Base-by-base conservation (phyloP, 768 basidiomycete species). In the Leccinum fibrillosum region DNA sequence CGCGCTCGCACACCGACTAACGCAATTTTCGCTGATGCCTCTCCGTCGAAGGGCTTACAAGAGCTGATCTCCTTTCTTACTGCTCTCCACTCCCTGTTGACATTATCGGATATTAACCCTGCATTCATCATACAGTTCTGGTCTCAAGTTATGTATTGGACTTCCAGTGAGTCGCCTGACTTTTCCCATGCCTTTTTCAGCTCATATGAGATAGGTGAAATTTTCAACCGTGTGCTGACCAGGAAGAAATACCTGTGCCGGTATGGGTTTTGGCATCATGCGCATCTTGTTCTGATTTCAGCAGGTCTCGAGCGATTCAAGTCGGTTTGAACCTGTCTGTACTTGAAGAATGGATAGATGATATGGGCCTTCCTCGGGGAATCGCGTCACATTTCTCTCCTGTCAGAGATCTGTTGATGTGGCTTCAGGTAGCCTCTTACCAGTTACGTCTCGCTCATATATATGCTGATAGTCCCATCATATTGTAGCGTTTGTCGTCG, bases 81-180 rank as follows among this genome's bases (percentile, higher is more conserved):
- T 3, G 88, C 91, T 23, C 78, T 98, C 5, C 88, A 98, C 57
- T 86, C 89, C 12, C 75, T 98, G 32, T 78, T 99, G 15, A 82
- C 86, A 21, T 76, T 94, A 39, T 92, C 95, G 49, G 90, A 94
- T 57, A 84, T 98, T 63, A 98, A 98, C 68, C 93, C 97, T 13
- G 86, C 83, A 8, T 77, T 98, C 17, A 86, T 86, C 52, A 86
- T 89, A 6, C 97, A 99, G 71, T 80, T 95, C 52, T 96, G 94
- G 86, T 95, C 94, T 1, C 97, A 99, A 73, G 86, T 97, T n/a
- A 88, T 97, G 78, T 98, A 95, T 70, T 99, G 97, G 97, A 89
- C 94, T 54, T 88, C 94, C 23, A 92, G 94, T 91, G 79, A 79
- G 86, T 64, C 2, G 13, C n/a, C 71, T n/a, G 64, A 12, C 10